Evolutionary conservation across 2,329 filamentous ascomycete genomes (phyloP).

Genomic region (Paraphaeosphaeria minitans): DNA sequence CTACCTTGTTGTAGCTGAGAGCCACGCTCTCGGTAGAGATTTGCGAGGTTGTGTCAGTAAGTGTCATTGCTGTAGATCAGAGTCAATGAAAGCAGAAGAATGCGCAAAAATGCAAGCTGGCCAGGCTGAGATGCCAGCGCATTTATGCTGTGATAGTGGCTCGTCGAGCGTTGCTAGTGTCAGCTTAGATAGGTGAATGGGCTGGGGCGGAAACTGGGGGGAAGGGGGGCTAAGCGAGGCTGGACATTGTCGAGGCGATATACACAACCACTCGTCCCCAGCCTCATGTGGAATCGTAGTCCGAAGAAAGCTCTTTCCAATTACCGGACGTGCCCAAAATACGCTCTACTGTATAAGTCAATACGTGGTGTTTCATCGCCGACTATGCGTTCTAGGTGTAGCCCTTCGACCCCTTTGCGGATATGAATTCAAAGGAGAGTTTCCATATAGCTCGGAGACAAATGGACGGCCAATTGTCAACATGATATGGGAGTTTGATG

Average conservation of each 20-base stretch:
- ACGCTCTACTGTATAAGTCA: too few relatives aligned
- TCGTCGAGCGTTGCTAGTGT: neutral
- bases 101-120: neutral
- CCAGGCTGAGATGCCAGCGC: neutral
- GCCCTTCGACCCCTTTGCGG: too few relatives aligned
- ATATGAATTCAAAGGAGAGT: too few relatives aligned
- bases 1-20: conserved; percentile 6
- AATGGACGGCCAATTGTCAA: too few relatives aligned
- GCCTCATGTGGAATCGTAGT: too few relatives aligned
- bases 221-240: neutral
- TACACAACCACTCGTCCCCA: too few relatives aligned
- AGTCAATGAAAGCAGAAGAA: neutral
- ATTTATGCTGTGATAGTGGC: neutral
- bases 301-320: too few relatives aligned
- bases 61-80: neutral
- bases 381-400: too few relatives aligned
- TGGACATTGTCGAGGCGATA: neutral
- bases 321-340: too few relatives aligned
- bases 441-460: too few relatives aligned
- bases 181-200: neutral
- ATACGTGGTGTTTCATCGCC: too few relatives aligned
- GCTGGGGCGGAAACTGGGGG: neutral
- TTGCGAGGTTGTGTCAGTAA: conserved; percentile 9
- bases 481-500: too few relatives aligned
- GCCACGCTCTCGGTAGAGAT: neutral